Evolutionary conservation across 2,329 filamentous ascomycete genomes (phyloP), one percentile per base, ranked within the genome.

Genomic region (Fusarium temperatum): DNA sequence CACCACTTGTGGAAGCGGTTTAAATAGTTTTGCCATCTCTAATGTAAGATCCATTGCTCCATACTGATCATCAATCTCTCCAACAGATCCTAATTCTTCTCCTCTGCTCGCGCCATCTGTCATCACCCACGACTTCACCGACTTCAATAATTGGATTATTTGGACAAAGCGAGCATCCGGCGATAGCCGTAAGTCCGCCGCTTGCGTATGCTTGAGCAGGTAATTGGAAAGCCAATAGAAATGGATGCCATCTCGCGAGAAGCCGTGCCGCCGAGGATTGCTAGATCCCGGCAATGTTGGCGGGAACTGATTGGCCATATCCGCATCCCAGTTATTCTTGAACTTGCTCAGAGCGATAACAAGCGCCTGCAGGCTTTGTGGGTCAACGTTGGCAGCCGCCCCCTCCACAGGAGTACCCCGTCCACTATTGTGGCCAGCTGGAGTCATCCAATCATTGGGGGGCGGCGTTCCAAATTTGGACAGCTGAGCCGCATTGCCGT

Each of bases 161-260:
- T 90, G 88, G 59, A 84, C 83, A 70, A 92, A 89, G 12, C 90
- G 87, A 64, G 86, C 81, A 74, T 93, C 90, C n/a, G 89, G 83
- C 20, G 86, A 81, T 76, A 88, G 82, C 48, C 87, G 84, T 78
- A 89, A 85, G 73, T 91, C 88, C 36, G 85, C 81, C 18, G 84
- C 79, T 32, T 86, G 83, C 24, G 87, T 88, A 68, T 89, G 88
- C 78, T 90, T 89, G 61, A 94, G 82, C 77, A 93, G 86, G 76
- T 89, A 88, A 69, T 88, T 91, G 22, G 90, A 92, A 47, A 94
- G 85, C 87, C 90, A 94, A 83, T 91, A 94, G 80, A 92, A 94
- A 76, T 93, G 91, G 20, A 93, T 88, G 4, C 88, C 92, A 75
- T 94, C 92, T 56, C 91, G 85, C 61, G 90, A 93, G 80, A 94